Conservation (phyloP, 805 yeast species). For the Nakazawaea peltata region DNA sequence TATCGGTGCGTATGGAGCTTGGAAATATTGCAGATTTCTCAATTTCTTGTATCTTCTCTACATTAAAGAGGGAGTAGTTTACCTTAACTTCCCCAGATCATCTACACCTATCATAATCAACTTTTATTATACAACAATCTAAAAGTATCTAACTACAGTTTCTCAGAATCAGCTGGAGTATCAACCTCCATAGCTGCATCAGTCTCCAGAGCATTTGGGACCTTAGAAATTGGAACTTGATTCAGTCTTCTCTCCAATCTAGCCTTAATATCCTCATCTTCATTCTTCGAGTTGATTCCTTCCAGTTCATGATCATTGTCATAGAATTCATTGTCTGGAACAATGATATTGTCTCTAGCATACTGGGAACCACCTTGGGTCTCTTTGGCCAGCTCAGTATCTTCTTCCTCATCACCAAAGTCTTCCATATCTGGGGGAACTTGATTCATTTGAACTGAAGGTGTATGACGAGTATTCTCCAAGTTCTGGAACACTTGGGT, state of each 20-base stretch:
- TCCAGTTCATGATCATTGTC: slow-evolving; percentile 49
- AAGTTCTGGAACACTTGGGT: slow-evolving; percentile 70
- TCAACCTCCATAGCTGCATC: too few relatives aligned
- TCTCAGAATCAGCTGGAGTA: too few relatives aligned
- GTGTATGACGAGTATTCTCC: slow-evolving; percentile 90
- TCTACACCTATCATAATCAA: too few relatives aligned
- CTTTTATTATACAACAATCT: too few relatives aligned
- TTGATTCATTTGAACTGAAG: slow-evolving; percentile 89
- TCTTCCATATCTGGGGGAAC: slow-evolving; percentile 89
- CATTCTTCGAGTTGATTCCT: slow-evolving; percentile 14
- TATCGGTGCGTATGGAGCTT: too few relatives aligned
- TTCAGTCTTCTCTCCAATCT: slow-evolving; percentile 7
- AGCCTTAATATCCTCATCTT: slow-evolving; percentile 3
- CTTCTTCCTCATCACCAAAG: slow-evolving; percentile 72
- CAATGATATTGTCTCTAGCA: slow-evolving; percentile 70
- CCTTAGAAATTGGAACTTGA: slow-evolving; percentile 9
- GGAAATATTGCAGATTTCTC: too few relatives aligned
- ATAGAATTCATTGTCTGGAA: slow-evolving; percentile 71
- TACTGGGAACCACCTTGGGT: slow-evolving; percentile 86
- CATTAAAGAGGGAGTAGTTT: too few relatives aligned
- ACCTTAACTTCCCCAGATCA: too few relatives aligned
- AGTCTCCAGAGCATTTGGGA: too few relatives aligned
- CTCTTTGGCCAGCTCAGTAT: slow-evolving; percentile 68
- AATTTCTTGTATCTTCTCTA: too few relatives aligned
- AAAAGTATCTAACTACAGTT: too few relatives aligned